Percentiles rank a stretch among this genome's conserved stretches.
Evolutionary conservation across 306 rosid species (phyloP).

Genomic region (Lathyrus tuberosus): DNA sequence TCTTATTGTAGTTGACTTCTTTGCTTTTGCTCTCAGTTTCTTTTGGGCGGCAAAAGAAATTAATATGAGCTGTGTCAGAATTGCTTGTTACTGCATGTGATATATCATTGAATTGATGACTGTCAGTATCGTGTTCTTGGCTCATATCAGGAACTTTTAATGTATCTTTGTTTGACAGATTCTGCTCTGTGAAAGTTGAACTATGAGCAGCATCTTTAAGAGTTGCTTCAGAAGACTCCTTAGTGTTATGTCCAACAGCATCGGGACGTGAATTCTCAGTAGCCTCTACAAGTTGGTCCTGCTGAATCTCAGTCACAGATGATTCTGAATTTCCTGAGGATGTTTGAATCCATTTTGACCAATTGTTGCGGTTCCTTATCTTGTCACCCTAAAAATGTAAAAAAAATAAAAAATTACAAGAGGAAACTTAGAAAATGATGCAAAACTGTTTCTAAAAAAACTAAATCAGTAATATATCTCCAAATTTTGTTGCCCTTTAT

Average conservation of each 20-base stretch:
- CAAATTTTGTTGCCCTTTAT: conserved; percentile 22
- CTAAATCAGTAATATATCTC: conserved; percentile 3
- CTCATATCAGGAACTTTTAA: conserved; percentile 34
- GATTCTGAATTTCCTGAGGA: conserved; percentile 53
- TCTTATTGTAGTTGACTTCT: conserved; percentile 38
- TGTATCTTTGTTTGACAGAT: conserved; percentile 42
- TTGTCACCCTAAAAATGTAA: conserved; percentile 62
- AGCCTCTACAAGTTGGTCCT: conserved; percentile 45
- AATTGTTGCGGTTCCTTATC: conserved; percentile 69
- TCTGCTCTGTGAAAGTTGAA: conserved; percentile 34
- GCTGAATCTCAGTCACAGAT: conserved; percentile 41
- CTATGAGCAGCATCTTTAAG: conserved; percentile 40
- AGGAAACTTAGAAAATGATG: conserved; percentile 31
- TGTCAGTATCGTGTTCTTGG: conserved; percentile 35
- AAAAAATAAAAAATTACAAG: conserved; percentile 34
- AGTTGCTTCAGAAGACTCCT: conserved; percentile 43
- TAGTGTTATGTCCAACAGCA: conserved; percentile 44
- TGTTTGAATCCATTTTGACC: conserved; percentile 78
- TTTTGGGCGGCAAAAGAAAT: conserved; percentile 36
- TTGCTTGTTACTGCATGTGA: conserved; percentile 34
- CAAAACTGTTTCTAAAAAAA: not conserved
- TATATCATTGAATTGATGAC: conserved; percentile 40
- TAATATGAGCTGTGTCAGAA: conserved; percentile 30
- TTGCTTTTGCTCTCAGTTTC: conserved; percentile 37
- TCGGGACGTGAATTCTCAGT: conserved; percentile 40